Conservation (phyloP, 768 basidiomycete genomes). For the Pholiota microspora region DNA sequence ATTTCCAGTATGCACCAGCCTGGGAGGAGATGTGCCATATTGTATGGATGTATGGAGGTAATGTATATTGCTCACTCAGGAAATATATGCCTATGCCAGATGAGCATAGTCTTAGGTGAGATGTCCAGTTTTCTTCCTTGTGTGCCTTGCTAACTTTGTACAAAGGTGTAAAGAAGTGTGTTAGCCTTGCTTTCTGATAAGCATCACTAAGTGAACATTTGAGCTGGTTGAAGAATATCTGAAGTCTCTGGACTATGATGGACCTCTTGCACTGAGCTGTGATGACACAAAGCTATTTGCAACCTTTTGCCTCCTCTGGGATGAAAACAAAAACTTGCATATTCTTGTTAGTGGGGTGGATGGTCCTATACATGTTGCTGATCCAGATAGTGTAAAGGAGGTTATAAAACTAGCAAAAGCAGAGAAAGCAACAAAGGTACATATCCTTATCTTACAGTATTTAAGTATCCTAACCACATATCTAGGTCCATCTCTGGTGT, state of each 20-base stretch:
- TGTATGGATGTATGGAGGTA: slow-evolving; percentile 23
- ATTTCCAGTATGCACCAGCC: slow-evolving; percentile 31
- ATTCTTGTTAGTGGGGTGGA: slow-evolving; percentile 24
- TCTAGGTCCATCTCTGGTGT: slow-evolving; percentile 32
- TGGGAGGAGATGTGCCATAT: slow-evolving; percentile 30
- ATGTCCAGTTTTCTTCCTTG: not conserved
- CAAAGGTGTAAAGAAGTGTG: slow-evolving; percentile 3
- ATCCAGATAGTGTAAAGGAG: slow-evolving; percentile 17
- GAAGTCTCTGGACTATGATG: slow-evolving; percentile 14
- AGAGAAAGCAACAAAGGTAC: slow-evolving; percentile 18
- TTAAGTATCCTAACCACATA: too few species aligned
- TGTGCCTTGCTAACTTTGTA: too few species aligned
- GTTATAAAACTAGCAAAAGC: slow-evolving; percentile 7
- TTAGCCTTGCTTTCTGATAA: slow-evolving; percentile 23
- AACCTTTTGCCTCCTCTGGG: slow-evolving; percentile 23
- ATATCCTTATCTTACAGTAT: too few species aligned
- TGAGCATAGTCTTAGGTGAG: not conserved
- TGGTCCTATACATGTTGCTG: slow-evolving; percentile 19
- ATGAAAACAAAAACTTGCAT: slow-evolving; percentile 13
- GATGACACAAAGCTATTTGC: slow-evolving; percentile 36
- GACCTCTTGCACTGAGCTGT: slow-evolving; percentile 26
- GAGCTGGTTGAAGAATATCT: slow-evolving; percentile 16
- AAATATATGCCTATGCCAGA: slow-evolving; percentile 10
- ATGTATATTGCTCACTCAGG: slow-evolving; percentile 22
- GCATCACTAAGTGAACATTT: slow-evolving; percentile 23